Percentiles rank a stretch among this genome's conserved stretches.
phyloP scores from a whole-genome alignment of 208 protist genomes.

The Leptomonas seymouri region DNA sequence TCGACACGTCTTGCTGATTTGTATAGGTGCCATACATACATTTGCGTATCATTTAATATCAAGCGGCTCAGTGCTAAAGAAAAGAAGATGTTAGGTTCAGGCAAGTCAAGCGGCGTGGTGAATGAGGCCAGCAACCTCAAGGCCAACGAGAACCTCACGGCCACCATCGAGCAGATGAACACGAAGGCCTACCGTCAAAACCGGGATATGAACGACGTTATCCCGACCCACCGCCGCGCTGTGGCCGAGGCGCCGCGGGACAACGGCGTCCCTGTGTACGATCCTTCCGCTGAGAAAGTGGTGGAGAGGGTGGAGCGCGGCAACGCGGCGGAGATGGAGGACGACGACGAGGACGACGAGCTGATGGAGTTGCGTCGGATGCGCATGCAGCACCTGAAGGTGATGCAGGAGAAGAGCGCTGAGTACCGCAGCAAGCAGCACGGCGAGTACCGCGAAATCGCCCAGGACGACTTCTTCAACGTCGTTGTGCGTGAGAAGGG shows the following conservation, averaged over 20 bases:
- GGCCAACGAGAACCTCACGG: constrained; percentile 87
- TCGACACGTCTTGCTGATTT: not conserved
- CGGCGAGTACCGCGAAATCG: constrained; percentile 93
- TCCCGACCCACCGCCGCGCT: constrained; percentile 80
- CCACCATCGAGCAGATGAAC: constrained; percentile 83
- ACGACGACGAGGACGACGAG: constrained; percentile 80
- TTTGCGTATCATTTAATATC: too few relatives aligned
- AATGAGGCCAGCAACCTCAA: constrained; percentile 92
- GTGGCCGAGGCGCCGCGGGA: constrained; percentile 36
- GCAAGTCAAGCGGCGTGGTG: constrained; percentile 85
- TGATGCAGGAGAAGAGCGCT: constrained; percentile 59
- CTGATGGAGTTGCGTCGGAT: constrained; percentile 69
- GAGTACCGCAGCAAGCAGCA: constrained; percentile 91
- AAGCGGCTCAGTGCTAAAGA: constrained; percentile 20
- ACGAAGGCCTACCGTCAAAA: constrained; percentile 67
- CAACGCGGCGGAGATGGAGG: constrained; percentile 37
- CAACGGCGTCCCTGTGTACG: constrained; percentile 65
- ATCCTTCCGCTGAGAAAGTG: constrained; percentile 68
- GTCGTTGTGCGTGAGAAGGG: constrained; percentile 92
- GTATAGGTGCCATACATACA: constrained; percentile 5
- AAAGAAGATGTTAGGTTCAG: constrained; percentile 79
- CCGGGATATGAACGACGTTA: constrained; percentile 76
- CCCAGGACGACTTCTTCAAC: constrained; percentile 95
- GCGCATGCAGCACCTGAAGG: constrained; percentile 68
- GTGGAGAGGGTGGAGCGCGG: constrained; percentile 38